Conservation (phyloP, 371 early-diverging fungal genomes). For the Dinochytrium kinnereticum region DNA sequence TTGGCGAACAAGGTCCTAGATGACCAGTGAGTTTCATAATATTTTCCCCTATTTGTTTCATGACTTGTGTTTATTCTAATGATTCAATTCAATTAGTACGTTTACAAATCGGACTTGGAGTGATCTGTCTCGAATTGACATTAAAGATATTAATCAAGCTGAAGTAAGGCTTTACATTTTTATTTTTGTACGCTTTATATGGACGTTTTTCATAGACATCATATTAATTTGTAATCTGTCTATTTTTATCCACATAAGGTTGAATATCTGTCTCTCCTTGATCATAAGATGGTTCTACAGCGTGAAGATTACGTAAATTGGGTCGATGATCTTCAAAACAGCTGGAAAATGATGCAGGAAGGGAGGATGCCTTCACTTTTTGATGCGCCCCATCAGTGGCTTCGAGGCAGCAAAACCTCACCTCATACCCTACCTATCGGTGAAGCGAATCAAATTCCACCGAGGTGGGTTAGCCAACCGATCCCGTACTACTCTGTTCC, state of each 20-base stretch:
- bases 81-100: slow-evolving; percentile 13
- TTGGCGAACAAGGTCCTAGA: slow-evolving; percentile 35
- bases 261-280: neutral
- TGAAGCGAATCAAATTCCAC: too few relatives aligned
- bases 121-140: slow-evolving; percentile 26
- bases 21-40: slow-evolving; percentile 25
- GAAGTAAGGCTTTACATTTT: slow-evolving; percentile 18
- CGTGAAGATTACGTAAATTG: neutral
- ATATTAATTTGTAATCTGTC: too few relatives aligned
- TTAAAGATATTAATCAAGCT: slow-evolving; percentile 20
- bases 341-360: neutral
- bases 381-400: neutral
- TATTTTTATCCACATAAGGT: neutral
- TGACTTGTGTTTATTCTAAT: neutral
- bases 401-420: neutral
- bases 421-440: neutral
- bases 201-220: too few relatives aligned
- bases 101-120: slow-evolving; percentile 37
- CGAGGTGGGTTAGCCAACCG: too few relatives aligned
- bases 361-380: neutral
- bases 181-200: too few relatives aligned
- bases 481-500: too few relatives aligned
- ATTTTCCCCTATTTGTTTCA: slow-evolving; percentile 1
- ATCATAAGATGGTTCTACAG: neutral
- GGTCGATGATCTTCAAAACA: neutral